A percentile compares a stretch with the other conserved stretches of the same genome.
Conservation (phyloP, 495 filamentous ascomycete genomes). For the Neurospora sp. region DNA sequence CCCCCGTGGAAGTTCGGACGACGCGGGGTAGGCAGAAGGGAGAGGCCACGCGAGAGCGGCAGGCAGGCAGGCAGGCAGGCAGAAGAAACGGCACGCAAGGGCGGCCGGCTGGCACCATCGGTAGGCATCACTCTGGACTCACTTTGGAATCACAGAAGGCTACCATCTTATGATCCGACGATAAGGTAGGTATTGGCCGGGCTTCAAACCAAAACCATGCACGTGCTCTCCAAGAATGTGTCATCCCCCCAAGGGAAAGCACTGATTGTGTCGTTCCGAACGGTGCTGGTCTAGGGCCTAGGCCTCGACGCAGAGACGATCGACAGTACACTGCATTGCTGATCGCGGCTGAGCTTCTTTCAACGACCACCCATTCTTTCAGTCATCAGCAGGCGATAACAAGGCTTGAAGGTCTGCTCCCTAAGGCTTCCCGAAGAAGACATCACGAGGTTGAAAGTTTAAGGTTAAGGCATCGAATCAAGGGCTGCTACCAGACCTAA, state of each 20-base stretch:
- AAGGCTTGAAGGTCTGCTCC: not conserved
- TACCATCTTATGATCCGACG: not conserved
- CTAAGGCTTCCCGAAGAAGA: not conserved
- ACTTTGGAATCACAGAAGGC: not conserved
- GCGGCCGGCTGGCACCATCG: not conserved
- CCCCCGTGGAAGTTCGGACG: not conserved
- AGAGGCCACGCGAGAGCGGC: not conserved
- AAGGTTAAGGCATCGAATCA: not conserved
- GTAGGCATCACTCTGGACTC: not conserved
- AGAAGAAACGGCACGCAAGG: not conserved
- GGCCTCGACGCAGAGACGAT: not conserved
- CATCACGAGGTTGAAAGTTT: not conserved
- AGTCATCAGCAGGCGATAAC: not conserved
- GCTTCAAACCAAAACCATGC: not conserved
- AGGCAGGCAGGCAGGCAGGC: not conserved
- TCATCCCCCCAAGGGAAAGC: too few relatives aligned
- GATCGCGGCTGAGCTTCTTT: not conserved
- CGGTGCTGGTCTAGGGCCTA: not conserved
- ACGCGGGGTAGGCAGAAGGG: not conserved
- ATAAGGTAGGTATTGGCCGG: not conserved
- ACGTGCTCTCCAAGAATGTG: not conserved
- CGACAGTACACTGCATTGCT: not conserved
- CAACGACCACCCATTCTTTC: not conserved
- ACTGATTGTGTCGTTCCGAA: too few relatives aligned
- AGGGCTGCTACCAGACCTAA: not conserved